phyloP scores from a whole-genome alignment of 805 yeast species.

The Debaryomyces maramus region DNA sequence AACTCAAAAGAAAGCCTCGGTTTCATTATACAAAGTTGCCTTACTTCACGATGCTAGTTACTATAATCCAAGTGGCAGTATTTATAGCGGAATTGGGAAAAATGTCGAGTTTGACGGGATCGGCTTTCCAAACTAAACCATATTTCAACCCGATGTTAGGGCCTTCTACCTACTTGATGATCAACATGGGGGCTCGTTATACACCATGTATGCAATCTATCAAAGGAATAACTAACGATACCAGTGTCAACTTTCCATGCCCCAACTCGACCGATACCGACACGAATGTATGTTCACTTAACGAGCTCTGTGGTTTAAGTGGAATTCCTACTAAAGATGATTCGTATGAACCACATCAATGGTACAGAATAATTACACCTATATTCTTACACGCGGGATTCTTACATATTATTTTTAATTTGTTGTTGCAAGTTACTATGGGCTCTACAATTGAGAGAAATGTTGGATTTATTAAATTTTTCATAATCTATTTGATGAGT shows the following conservation, averaged over 20 bases:
- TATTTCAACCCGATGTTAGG: conserved; percentile 79
- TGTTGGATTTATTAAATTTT: conserved; percentile 56
- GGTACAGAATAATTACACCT: conserved; percentile 70
- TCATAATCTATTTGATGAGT: conserved; percentile 55
- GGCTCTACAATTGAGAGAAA: conserved; percentile 59
- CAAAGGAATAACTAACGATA: conserved; percentile 48
- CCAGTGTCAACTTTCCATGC: conserved; percentile 57
- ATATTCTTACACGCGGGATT: conserved; percentile 75
- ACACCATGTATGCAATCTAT: conserved; percentile 67
- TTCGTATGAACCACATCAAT: conserved; percentile 53
- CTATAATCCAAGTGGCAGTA: conserved; percentile 51
- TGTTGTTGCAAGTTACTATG: conserved; percentile 58
- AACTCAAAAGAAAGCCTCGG: conserved; percentile 26
- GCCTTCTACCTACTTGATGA: conserved; percentile 65
- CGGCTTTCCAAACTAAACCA: conserved; percentile 66
- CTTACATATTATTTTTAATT: conserved; percentile 63
- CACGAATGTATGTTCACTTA: conserved; percentile 57
- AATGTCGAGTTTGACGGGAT: conserved; percentile 61
- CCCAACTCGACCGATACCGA: conserved; percentile 59
- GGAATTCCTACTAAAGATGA: conserved; percentile 39
- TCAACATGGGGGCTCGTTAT: conserved; percentile 70
- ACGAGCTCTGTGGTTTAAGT: conserved; percentile 61
- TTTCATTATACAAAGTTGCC: conserved; percentile 41
- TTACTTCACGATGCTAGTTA: conserved; percentile 41
- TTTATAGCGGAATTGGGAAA: conserved; percentile 61